Evolutionary conservation across 805 yeast species (phyloP), one percentile per base, ranked within the genome.

Genomic region (Saturnispora silvae): DNA sequence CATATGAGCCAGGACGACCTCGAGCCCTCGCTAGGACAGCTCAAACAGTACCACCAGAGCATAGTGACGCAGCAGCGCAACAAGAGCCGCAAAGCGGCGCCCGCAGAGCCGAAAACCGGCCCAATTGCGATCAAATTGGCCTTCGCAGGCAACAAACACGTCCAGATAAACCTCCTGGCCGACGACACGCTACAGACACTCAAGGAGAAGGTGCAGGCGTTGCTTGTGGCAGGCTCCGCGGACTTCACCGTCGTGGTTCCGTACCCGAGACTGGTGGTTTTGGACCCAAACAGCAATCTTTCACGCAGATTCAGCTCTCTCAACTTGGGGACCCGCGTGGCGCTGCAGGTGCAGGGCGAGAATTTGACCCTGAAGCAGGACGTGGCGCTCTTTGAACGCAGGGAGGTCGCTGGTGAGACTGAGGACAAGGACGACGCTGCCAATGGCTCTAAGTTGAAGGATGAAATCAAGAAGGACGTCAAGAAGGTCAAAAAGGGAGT

Each of bases 41-140:
- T 28, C 5, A 36, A 36, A 17, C 15, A 19, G 19, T 36, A 36
- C 13, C 39, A 36, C 34, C 28, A 29, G 14, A 16, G 26, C 3
- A 25, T 36, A 4, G n/a, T 23, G 9, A 36, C 30, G 8, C 30
- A 33, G 7, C 39, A 36, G 27, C 26, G 23, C 9, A 20, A 20
- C 32, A 20, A 28, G 22, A 18, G n/a, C 8, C 15, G 18, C 17
- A 30, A 18, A 10, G 19, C 15, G 10, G 5, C 25, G 14, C 10
- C 14, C 11, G n/a, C 16, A 20, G 20, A 25, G 7, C 5, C 5
- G 15, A 23, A 8, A 23, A 8, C 17, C 7, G 22, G 15, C 5
- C 20, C 33, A 5, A 13, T 31, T n/a, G 15, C 14, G n/a, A 16
- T 36, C 27, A 36, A 36, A n/a, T 11, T 36, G 16, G 11, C 34